A percentile compares a stretch with the other conserved stretches of the same genome.
phyloP scores from a whole-genome alignment of 2,329 filamentous ascomycete genomes.

The Neofusicoccum kwambonambiense region DNA sequence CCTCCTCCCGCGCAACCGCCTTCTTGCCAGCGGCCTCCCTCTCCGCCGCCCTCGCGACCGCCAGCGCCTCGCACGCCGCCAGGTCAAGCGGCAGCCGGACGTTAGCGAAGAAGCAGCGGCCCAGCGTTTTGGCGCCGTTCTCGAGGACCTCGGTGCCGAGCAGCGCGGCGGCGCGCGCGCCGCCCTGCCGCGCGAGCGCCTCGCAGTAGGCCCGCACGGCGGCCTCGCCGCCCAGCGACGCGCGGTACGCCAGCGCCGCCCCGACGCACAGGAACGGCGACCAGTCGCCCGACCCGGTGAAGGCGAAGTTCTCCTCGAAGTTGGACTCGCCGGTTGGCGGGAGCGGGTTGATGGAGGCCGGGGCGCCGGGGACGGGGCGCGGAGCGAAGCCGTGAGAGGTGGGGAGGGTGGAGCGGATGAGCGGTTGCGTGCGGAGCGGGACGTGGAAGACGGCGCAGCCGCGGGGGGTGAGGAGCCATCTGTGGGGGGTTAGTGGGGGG shows the following conservation, averaged over 20 bases:
- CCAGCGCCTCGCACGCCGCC: constrained; percentile 22
- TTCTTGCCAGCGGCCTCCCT: constrained; percentile 26
- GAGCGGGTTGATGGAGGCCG: constrained; percentile 37
- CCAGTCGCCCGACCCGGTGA: constrained; percentile 72
- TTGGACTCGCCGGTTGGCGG: constrained; percentile 52
- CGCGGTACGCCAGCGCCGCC: constrained; percentile 69
- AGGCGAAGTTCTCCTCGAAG: constrained; percentile 73
- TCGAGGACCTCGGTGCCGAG: constrained; percentile 73
- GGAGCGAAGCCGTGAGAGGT: constrained; percentile 78
- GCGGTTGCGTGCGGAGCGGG: constrained; percentile 68
- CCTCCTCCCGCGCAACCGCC: constrained; percentile 24
- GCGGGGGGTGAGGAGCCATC: constrained; percentile 80
- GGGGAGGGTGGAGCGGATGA: constrained; percentile 72
- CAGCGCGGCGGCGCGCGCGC: constrained; percentile 56
- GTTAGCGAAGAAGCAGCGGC: constrained; percentile 69
- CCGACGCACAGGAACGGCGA: constrained; percentile 70
- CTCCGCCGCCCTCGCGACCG: constrained; percentile 19
- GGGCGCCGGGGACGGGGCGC: constrained; percentile 19
- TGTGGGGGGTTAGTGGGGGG: constrained; percentile 24
- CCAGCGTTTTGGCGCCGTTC: constrained; percentile 60
- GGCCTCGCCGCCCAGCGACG: constrained; percentile 70
- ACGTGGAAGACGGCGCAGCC: constrained; percentile 81
- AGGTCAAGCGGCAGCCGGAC: constrained; percentile 66
- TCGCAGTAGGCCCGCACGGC: constrained; percentile 64
- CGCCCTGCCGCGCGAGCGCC: constrained; percentile 63